Conservation (phyloP, 2,329 filamentous ascomycete species). For the Aspergillus novofumigatus region DNA sequence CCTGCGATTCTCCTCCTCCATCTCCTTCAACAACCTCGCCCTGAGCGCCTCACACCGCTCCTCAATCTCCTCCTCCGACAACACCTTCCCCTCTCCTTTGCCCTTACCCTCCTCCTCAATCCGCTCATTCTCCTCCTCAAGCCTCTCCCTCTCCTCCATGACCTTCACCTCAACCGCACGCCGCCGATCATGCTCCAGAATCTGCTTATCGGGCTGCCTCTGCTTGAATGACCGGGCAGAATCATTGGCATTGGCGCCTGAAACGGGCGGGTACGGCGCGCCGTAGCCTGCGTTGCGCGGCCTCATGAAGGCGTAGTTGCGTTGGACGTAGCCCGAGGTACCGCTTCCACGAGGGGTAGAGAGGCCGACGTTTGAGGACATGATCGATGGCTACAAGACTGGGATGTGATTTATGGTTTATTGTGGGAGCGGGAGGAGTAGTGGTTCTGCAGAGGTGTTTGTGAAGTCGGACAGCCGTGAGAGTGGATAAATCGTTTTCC, state of each 20-base stretch:
- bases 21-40: constrained; percentile 56
- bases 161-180: constrained; percentile 90
- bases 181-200: constrained; percentile 90
- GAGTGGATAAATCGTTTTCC: too few relatives aligned
- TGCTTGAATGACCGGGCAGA: constrained; percentile 61
- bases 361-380: constrained; percentile 97
- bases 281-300: constrained; percentile 67
- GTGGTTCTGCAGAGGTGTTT: not conserved
- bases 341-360: constrained; percentile 90
- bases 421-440: not conserved
- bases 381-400: constrained; percentile 35
- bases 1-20: constrained; percentile 44
- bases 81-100: constrained; percentile 32
- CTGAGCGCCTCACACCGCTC: constrained; percentile 64
- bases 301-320: constrained; percentile 83
- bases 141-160: constrained; percentile 78
- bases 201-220: constrained; percentile 83
- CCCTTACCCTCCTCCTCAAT: constrained; percentile 63
- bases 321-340: constrained; percentile 95
- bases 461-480: not conserved
- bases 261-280: constrained; percentile 63
- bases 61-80: constrained; percentile 87
- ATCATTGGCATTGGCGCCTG: constrained; percentile 46
- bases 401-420: not conserved
- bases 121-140: constrained; percentile 72